Evolutionary conservation across 2,329 filamentous ascomycete species (phyloP).

Genomic region (Pseudogymnoascus sp.): DNA sequence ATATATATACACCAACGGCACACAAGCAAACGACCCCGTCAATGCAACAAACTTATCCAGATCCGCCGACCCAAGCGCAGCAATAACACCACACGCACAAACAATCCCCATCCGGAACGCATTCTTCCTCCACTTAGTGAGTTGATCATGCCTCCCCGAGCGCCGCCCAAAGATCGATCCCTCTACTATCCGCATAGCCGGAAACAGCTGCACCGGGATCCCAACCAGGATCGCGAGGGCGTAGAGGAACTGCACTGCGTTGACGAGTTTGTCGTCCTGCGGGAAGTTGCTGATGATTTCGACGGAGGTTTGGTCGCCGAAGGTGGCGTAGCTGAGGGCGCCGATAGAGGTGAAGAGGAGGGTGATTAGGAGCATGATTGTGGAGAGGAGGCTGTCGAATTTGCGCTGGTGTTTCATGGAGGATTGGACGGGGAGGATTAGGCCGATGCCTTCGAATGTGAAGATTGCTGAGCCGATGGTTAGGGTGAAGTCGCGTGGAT

Average conservation of each 20-base stretch:
- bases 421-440: conserved; percentile 96
- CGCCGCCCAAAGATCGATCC: conserved; percentile 89
- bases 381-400: conserved; percentile 78
- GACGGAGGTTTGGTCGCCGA: conserved; percentile 92
- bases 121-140: conserved; percentile 99
- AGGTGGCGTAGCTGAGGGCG: conserved; percentile 92
- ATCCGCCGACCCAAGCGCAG: conserved; percentile 86
- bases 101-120: conserved; percentile 90
- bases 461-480: conserved; percentile 97
- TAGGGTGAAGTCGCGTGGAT: conserved; percentile 83
- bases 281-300: conserved; percentile 94
- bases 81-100: conserved; percentile 72
- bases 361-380: conserved; percentile 92
- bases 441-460: conserved; percentile 93
- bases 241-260: conserved; percentile 92
- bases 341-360: conserved; percentile 85
- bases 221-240: conserved; percentile 95
- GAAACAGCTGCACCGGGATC: conserved; percentile 93
- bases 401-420: conserved; percentile 88
- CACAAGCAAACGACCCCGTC: conserved; percentile 95
- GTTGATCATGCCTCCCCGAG: conserved; percentile 90
- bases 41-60: conserved; percentile 95
- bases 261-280: conserved; percentile 90
- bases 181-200: conserved; percentile 91
- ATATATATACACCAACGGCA: conserved; percentile 94